A percentile compares a stretch with the other conserved stretches of the same genome.
Evolutionary conservation across 495 filamentous ascomycete species (phyloP).

Genomic region (Xylaria palmicola): DNA sequence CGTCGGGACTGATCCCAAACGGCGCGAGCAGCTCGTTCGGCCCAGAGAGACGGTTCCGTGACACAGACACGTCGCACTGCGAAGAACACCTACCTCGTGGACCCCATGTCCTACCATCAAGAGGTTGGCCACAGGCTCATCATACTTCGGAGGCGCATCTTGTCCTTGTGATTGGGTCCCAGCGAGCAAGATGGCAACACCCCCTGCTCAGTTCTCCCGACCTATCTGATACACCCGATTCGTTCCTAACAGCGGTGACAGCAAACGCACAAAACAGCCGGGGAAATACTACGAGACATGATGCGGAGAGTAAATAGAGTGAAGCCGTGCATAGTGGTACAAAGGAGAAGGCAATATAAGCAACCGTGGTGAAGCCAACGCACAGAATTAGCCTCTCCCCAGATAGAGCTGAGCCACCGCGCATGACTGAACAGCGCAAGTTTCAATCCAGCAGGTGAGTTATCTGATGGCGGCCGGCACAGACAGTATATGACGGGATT

Average conservation of each 20-base stretch:
- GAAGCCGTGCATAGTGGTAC: background rate
- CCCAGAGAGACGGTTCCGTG: constrained; percentile 11
- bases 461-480: too few species aligned
- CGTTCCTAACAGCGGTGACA: background rate
- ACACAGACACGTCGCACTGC: constrained; percentile 4
- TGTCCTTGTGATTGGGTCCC: background rate
- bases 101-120: background rate
- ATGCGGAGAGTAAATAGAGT: background rate
- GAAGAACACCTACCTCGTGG: constrained; percentile 5
- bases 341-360: background rate
- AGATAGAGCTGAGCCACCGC: background rate
- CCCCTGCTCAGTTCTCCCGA: background rate
- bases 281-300: background rate
- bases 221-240: constrained; percentile 4
- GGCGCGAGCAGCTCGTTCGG: background rate
- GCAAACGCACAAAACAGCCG: background rate
- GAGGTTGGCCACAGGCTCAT: background rate
- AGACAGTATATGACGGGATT: too few species aligned
- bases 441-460: too few species aligned
- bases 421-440: background rate
- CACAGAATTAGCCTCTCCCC: background rate
- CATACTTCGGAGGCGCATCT: constrained; percentile 1
- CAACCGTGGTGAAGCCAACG: background rate
- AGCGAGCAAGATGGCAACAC: background rate
- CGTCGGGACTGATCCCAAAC: background rate